Evolutionary conservation across 164 flowering plant genomes (phyloP), one percentile per base, ranked within the genome.

Genomic region (Annona squamosa): DNA sequence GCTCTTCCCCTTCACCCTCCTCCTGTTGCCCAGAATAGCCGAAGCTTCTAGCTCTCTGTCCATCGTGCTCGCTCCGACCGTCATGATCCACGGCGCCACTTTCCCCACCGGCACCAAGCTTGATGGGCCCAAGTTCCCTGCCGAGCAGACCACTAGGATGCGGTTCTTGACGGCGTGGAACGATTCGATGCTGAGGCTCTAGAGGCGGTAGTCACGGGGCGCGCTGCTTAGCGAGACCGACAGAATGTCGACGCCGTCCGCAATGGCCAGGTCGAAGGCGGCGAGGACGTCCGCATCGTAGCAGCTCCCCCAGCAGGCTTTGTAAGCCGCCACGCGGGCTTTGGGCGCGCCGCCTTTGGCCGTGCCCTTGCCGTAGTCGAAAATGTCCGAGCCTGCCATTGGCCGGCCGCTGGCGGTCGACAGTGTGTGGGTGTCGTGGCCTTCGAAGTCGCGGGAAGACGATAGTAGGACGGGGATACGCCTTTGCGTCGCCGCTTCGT

Each of bases 1-100:
- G 12, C 94, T 86, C 0, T 75, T 86, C 3, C 98, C 97, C 0
- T 82, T 63, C 82, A 76, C 81, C 1, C 83, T 86, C 48, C 78
- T 84, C 13, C 41, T 19, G 48, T 65, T 37, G 12, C 68, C 74
- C 2, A 72, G 52, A 16, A 10, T 13, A 4, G 64, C 57, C 5
- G 2, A 4, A n/a, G 74, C 17, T 9, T 57, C 41, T 68, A 72
- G 45, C 4, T 63, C 56, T 16, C 74, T 46, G 68, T 72, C 74
- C 42, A 45, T 42, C n/a, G 74, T 72, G 57, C 68, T 63, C n/a
- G 74, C 74, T 1, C 56, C 74, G 1, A 72, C 67, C 5, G 74
- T 72, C 68, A 64, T n/a, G n/a, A 72, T 44, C 74, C 74, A 72
- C 5, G 74, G 74, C 5, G 74, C 68, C 59, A 47, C 16, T 10